Percentiles rank a stretch among this genome's conserved stretches.
phyloP scores from a whole-genome alignment of 306 rosid species.

The Cicer yamashitae region DNA sequence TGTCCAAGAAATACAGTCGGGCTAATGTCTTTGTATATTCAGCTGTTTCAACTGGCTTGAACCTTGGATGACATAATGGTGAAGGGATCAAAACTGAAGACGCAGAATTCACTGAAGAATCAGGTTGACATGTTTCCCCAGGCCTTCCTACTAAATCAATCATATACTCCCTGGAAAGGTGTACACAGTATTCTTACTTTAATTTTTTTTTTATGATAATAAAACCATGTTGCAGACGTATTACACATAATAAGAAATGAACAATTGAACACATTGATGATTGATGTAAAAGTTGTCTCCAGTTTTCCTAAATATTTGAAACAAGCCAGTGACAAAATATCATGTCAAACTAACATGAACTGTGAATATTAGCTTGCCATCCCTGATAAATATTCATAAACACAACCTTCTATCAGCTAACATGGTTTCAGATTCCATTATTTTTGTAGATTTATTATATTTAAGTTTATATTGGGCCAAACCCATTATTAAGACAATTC shows the following conservation, averaged over 20 bases:
- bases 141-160: slow-evolving; percentile 89
- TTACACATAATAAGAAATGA: slow-evolving; percentile 6
- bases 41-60: slow-evolving; percentile 68
- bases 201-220: slow-evolving; percentile 8
- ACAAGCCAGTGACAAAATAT: slow-evolving; percentile 12
- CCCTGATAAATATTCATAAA: slow-evolving; percentile 17
- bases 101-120: slow-evolving; percentile 88
- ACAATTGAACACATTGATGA: slow-evolving; percentile 11
- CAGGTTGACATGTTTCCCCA: slow-evolving; percentile 74
- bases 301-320: not conserved
- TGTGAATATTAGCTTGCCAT: slow-evolving; percentile 1
- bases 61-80: slow-evolving; percentile 85
- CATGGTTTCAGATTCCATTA: no score
- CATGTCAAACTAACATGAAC: not conserved
- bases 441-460: no score
- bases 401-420: not conserved
- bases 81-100: slow-evolving; percentile 80
- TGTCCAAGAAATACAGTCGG: slow-evolving; percentile 73
- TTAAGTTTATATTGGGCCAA: no score
- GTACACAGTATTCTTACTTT: slow-evolving; percentile 23
- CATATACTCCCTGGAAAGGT: slow-evolving; percentile 74
- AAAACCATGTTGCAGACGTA: slow-evolving; percentile 15
- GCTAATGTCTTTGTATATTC: slow-evolving; percentile 78
- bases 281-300: slow-evolving; percentile 7
- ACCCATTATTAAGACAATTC: no score